Conservation (phyloP, 1,284 basidiomycete species). For the Rugosomyces carneus region DNA sequence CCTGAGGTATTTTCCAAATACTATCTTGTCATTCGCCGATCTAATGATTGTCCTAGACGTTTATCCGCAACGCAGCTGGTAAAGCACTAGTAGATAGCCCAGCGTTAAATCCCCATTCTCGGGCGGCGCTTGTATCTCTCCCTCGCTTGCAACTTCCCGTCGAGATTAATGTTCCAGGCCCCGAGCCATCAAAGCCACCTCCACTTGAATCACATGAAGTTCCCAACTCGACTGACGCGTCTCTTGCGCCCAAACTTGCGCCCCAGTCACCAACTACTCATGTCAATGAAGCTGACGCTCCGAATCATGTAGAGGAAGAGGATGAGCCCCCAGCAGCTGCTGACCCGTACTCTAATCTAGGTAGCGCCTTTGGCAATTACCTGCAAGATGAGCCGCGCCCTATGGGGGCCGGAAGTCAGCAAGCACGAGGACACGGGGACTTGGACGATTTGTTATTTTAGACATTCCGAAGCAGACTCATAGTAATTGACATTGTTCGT, state of each 20-base stretch:
- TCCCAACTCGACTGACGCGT: background rate
- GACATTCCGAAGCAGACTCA: conserved; percentile 1
- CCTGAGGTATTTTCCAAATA: conserved; percentile 58
- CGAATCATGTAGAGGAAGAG: conserved; percentile 30
- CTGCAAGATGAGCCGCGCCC: conserved; percentile 59
- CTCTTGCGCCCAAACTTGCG: conserved; percentile 20
- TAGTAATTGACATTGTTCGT: background rate
- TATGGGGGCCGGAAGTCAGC: conserved; percentile 31
- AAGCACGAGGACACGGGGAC: conserved; percentile 29
- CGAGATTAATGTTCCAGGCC: conserved; percentile 50
- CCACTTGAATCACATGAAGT: conserved; percentile 11
- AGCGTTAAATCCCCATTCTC: conserved; percentile 69
- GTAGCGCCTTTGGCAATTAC: conserved; percentile 65
- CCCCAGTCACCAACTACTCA: conserved; percentile 25
- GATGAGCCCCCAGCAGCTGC: conserved; percentile 24
- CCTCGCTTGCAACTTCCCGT: conserved; percentile 46
- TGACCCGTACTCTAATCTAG: conserved; percentile 75
- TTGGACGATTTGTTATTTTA: conserved; percentile 52
- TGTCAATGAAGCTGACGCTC: conserved; percentile 21
- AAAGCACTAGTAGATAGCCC: conserved; percentile 72
- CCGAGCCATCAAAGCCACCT: conserved; percentile 57
- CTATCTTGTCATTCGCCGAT: background rate
- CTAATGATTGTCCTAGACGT: conserved; percentile 47
- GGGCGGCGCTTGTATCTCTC: conserved; percentile 62
- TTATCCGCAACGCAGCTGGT: conserved; percentile 74